phyloP scores from a whole-genome alignment of 306 rosid species.

The Oemleria cerasiformis region DNA sequence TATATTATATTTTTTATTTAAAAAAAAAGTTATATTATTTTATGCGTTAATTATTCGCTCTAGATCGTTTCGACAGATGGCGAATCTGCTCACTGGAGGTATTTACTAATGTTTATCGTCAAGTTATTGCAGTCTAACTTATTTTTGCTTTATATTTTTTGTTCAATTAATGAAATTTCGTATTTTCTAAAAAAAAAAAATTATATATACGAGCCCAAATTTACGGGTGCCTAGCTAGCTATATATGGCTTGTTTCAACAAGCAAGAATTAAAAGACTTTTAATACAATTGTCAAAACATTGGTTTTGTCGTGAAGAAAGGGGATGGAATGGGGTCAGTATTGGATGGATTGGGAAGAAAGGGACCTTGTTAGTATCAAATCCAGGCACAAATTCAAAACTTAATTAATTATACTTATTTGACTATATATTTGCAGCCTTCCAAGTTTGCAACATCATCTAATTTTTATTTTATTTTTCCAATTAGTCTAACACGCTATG shows the following conservation, averaged over 20 bases:
- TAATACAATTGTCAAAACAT: neutral
- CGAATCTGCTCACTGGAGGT: too few species aligned
- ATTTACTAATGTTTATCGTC: too few species aligned
- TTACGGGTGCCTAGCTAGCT: neutral
- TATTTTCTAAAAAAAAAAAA: too few species aligned
- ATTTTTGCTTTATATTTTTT: too few species aligned
- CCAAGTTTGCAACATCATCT: neutral
- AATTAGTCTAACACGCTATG: neutral
- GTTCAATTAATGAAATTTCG: too few species aligned
- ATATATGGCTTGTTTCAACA: neutral
- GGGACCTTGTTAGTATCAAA: neutral
- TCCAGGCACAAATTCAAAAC: neutral
- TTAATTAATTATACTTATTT: neutral
- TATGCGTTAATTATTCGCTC: too few species aligned
- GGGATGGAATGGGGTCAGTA: neutral
- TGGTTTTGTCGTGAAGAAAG: neutral
- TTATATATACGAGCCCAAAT: neutral
- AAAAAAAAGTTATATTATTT: too few species aligned
- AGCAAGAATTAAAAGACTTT: neutral
- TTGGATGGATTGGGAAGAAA: neutral
- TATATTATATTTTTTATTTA: too few species aligned
- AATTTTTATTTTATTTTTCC: neutral
- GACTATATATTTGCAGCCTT: neutral
- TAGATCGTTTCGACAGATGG: too few species aligned
- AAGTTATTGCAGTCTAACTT: too few species aligned